These are phyloP conservation scores for Sarocladium brachiariae DNA, from an alignment of 2,329 filamentous ascomycete genomes.

Conservation along the genomic window DNA sequence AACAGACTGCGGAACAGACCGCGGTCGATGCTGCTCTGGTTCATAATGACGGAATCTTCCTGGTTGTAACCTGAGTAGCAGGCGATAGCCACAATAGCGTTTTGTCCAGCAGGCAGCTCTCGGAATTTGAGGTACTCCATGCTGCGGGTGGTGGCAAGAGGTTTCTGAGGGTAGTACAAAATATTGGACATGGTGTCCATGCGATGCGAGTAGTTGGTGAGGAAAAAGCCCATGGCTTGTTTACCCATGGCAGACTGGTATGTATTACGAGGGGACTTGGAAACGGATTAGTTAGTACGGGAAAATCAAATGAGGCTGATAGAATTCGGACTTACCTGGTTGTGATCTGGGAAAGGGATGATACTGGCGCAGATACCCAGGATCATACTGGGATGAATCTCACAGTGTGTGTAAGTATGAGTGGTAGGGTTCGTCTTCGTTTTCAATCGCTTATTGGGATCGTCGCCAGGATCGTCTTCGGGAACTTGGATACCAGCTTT, in stretches of 20 bases:
- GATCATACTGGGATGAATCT: conserved; percentile 99
- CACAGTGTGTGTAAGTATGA: conserved; percentile 94
- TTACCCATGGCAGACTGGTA: conserved; percentile 99
- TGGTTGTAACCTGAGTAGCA: conserved; percentile 99
- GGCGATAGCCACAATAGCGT: conserved; percentile 95
- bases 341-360: conserved; percentile 99
- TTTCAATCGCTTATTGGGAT: conserved; percentile 81
- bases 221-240: conserved; percentile 98
- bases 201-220: conserved; percentile 92
- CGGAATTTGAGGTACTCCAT: conserved; percentile 99
- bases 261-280: conserved; percentile 88
- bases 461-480: conserved; percentile 55
- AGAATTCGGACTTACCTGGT: conserved; percentile 53
- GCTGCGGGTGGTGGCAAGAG: conserved; percentile 86
- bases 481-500: conserved; percentile 32
- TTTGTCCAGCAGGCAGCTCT: conserved; percentile 92
- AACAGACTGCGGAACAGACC: conserved; percentile 96
- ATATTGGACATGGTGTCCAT: conserved; percentile 99
- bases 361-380: conserved; percentile 97
- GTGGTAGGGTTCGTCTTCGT: conserved; percentile 81
- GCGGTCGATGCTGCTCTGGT: conserved; percentile 97
- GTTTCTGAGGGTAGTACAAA: conserved; percentile 97
- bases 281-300: conserved; percentile 28
- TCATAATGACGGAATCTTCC: conserved; percentile 99
- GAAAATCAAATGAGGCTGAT: not conserved